Conservation (phyloP, 148 eudicot genomes). For the Diospyros kaki region DNA sequence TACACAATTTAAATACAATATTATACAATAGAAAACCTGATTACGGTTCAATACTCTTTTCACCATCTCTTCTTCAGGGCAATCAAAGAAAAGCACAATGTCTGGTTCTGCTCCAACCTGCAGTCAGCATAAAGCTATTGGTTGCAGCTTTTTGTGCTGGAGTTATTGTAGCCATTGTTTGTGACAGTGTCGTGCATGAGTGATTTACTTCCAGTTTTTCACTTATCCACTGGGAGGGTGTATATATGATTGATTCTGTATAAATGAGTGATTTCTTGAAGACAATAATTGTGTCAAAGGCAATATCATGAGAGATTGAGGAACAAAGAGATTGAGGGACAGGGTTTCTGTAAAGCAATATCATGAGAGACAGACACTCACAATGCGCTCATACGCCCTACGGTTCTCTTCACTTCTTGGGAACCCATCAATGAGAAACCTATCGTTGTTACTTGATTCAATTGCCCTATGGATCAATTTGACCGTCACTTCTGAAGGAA, state of each 20-base stretch:
- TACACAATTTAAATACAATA: not conserved
- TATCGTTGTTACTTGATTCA: conserved; percentile 51
- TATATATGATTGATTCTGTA: not conserved
- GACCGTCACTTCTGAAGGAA: conserved; percentile 91
- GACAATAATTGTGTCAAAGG: not conserved
- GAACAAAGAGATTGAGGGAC: not conserved
- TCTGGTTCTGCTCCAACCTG: conserved; percentile 81
- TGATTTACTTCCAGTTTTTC: not conserved
- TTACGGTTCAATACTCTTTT: conserved; percentile 80
- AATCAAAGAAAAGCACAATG: conserved; percentile 92
- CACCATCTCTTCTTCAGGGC: conserved; percentile 86
- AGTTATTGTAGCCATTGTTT: not conserved
- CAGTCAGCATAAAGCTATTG: conserved; percentile 17
- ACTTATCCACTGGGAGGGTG: not conserved
- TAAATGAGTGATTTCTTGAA: not conserved
- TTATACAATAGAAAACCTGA: conserved; percentile 35
- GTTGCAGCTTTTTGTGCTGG: not conserved
- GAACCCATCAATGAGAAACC: conserved; percentile 89
- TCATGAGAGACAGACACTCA: conserved; percentile 36
- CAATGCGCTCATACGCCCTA: conserved; percentile 69
- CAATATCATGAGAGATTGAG: too few species aligned
- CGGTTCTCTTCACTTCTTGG: conserved; percentile 94
- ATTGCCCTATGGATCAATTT: conserved; percentile 70
- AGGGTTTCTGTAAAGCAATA: not conserved
- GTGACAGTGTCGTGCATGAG: not conserved